Base-by-base conservation (phyloP, 306 rosid genomes). In the Corylus heterophylla region DNA sequence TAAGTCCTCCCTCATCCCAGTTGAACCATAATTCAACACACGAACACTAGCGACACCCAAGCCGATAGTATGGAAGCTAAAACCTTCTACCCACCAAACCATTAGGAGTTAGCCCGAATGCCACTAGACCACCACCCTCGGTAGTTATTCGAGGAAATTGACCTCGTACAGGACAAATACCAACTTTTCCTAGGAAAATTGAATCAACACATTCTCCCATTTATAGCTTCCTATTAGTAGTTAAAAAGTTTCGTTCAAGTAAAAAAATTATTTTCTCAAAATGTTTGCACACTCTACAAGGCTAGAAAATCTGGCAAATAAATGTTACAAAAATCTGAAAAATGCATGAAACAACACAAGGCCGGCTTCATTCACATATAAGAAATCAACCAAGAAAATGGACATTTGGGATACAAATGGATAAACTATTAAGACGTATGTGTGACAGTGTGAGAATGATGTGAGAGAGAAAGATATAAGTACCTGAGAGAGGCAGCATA, bases 401-500 rank as follows among this genome's bases (percentile, higher is more conserved):
- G 16, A 29, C 5, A 4, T 27, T 29, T 12, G 8, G 27, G 17
- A 58, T 2, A 58, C 9, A 54, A n/a, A 67, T 13, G 13, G 29
- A 64, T 67, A 39, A 67, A 42, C 25, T 7, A 39, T 62, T 35
- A 16, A 37, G 12, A 12, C 17, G 25, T 17, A 35, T 35, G 12
- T 66, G 49, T 66, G 12, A 31, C 22, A 37, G 12, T 66, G 49
- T 66, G 12, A 31, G 12, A 37, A 13, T 37, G 22, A 35, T 7
- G 11, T 25, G 29, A 71, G 51, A 31, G 44, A 75, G 56, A 66
- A 16, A 69, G 59, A 39, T 37, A 13, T 20, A 54, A 47, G 55
- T 83, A 83, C 86, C 86, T 73, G 82, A 72, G 54, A 68, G 61
- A 55, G 73, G 67, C 47, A 48, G 82, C 82, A 58, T 48, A 73